Conservation (phyloP, 768 basidiomycete species). For the Boletellus ananas region DNA sequence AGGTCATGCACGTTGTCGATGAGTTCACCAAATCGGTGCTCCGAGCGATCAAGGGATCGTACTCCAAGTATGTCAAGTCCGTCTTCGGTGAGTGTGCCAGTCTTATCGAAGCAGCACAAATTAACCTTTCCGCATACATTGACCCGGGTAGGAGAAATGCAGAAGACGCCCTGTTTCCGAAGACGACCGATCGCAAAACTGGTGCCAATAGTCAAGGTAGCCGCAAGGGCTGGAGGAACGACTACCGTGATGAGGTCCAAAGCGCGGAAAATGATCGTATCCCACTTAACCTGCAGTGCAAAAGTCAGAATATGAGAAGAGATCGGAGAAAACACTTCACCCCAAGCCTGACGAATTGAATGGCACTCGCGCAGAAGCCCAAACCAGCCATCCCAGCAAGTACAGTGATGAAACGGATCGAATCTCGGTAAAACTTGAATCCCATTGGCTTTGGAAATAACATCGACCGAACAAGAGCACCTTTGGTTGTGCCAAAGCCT, state of each 20-base stretch:
- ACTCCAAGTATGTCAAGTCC: slow-evolving; percentile 96
- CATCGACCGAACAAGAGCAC: slow-evolving; percentile 94
- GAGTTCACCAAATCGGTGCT: slow-evolving; percentile 84
- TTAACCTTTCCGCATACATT: slow-evolving; percentile 96
- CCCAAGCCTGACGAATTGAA: slow-evolving; percentile 88
- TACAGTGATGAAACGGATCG: slow-evolving; percentile 86
- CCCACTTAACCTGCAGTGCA: slow-evolving; percentile 68
- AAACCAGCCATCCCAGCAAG: slow-evolving; percentile 86
- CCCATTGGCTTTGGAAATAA: slow-evolving; percentile 97
- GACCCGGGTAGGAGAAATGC: slow-evolving; percentile 93
- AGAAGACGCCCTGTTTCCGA: slow-evolving; percentile 85
- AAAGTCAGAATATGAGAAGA: slow-evolving; percentile 2
- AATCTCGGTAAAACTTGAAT: slow-evolving; percentile 97
- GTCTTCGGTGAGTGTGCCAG: slow-evolving; percentile 96
- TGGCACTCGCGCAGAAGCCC: slow-evolving; percentile 87
- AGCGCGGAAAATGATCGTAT: slow-evolving; percentile 87
- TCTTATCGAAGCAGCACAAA: slow-evolving; percentile 98
- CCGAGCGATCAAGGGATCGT: slow-evolving; percentile 73
- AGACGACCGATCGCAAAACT: slow-evolving; percentile 90
- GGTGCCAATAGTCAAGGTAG: slow-evolving; percentile 95
- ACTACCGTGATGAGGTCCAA: slow-evolving; percentile 96
- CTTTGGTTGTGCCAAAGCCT: slow-evolving; percentile 98
- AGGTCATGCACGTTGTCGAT: slow-evolving; percentile 84
- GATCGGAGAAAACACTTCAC: slow-evolving; percentile 37
- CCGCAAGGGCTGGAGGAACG: slow-evolving; percentile 95